Base-by-base conservation (phyloP, 1,284 basidiomycete species). In the Schizophyllum amplum region DNA sequence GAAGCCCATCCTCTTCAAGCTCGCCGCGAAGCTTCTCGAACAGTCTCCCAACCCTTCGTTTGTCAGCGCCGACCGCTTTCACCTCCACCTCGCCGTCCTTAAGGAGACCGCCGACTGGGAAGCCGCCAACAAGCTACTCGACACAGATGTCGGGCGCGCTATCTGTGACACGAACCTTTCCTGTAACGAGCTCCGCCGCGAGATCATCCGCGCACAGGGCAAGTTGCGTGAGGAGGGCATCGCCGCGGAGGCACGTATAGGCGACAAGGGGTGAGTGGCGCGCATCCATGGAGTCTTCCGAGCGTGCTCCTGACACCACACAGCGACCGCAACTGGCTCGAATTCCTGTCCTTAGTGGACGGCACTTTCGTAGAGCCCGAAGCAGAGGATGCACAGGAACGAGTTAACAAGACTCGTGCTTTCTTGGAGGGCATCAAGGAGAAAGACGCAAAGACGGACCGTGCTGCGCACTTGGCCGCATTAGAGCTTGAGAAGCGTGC, bases 321-420 rank as follows among this genome's bases (percentile, higher is more conserved):
- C 58, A 92, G 89, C 52, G 87, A 92, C 65, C 84, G 87, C 50
- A 93, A 93, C 64, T 94, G 91, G 90, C 75, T 90, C 13, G 90
- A 92, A 64, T 90, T 93, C 66, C 67, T 87, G 50, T 80, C 88
- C 4, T 70, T 90, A 15, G 69, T 92, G 3, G 84, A 91, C 59
- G 83, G 80, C 0, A 77, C 84, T 1, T 86, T 91, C 62, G 69
- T 71, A 24, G 67, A 72, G 49, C 55, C 77, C n/a, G 63, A 61
- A 54, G 58, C 58, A 58, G 50, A 60, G 15, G 57, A 22, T 68
- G 72, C 52, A 60, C 68, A 7, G 73, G 33, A 77, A 42, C 72
- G 74, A 51, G 64, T 85, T 5, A 60, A 66, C 26, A 72, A 77
- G 59, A 71, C 82, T 1, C 74, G 77, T 15, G 72, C 76, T n/a